These are phyloP conservation scores for Coniosporium apollinis DNA, from an alignment of 495 filamentous ascomycete genomes.

Conservation along the genomic window DNA sequence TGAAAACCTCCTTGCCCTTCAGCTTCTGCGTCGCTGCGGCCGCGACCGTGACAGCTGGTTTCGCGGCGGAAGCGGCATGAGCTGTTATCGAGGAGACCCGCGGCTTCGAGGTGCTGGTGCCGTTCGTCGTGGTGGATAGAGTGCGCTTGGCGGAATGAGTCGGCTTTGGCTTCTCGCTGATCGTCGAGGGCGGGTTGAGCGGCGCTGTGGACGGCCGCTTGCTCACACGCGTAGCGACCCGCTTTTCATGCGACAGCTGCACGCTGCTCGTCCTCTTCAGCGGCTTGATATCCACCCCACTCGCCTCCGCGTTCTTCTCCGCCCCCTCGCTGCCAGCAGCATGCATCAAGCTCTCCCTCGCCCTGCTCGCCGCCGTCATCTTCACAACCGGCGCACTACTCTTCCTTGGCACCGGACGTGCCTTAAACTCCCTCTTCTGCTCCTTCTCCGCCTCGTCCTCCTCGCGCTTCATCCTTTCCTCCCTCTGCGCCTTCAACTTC, in stretches of 20 bases:
- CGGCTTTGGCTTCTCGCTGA: neutral
- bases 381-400: slow-evolving; percentile 23
- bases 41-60: neutral
- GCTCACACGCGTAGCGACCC: neutral
- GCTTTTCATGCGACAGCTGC: neutral
- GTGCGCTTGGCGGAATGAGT: neutral
- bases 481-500: slow-evolving; percentile 46
- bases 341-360: slow-evolving; percentile 31
- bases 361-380: slow-evolving; percentile 39
- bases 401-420: slow-evolving; percentile 34
- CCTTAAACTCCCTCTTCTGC: slow-evolving; percentile 42
- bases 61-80: neutral
- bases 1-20: slow-evolving; percentile 45
- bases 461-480: slow-evolving; percentile 42
- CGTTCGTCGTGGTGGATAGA: neutral
- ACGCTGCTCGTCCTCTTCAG: neutral
- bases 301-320: slow-evolving; percentile 3
- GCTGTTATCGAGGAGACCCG: slow-evolving; percentile 1
- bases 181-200: neutral
- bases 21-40: slow-evolving; percentile 31
- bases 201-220: neutral
- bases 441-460: slow-evolving; percentile 5
- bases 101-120: neutral
- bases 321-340: slow-evolving; percentile 5
- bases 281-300: neutral